Evolutionary conservation across 1,139 yeast species (phyloP).

Genomic region (Pneumocystis oryctolagi): DNA sequence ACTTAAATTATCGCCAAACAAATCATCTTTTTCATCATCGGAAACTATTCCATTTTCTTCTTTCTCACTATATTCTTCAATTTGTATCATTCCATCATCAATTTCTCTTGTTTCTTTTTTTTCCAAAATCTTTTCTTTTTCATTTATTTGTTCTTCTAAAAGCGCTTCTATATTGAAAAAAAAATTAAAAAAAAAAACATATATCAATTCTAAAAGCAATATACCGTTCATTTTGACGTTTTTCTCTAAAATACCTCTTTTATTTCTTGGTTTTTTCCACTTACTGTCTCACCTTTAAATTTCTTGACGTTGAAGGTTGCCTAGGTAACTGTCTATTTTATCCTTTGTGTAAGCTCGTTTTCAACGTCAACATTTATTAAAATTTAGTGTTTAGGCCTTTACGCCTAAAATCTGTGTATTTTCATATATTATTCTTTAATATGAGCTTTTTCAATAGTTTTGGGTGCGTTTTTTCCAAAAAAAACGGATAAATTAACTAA

Average conservation of each 20-base stretch:
- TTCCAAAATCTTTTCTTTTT: background rate
- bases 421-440: background rate
- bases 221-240: background rate
- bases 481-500: background rate
- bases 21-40: background rate
- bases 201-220: background rate
- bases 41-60: background rate
- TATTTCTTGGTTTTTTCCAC: background rate
- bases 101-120: background rate
- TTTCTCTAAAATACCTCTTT: background rate
- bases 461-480: background rate
- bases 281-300: background rate
- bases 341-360: background rate
- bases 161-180: background rate
- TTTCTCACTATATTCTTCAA: background rate
- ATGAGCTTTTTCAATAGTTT: background rate
- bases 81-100: background rate
- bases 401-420: background rate
- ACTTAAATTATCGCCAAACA: background rate
- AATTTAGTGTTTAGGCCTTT: background rate
- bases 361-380: background rate
- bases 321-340: background rate
- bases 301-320: background rate
- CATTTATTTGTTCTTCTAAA: background rate
- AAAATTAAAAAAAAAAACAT: background rate